These are phyloP conservation scores for Diatrype stigma DNA, from an alignment of 2,329 filamentous ascomycete genomes.

Conservation along the genomic window DNA sequence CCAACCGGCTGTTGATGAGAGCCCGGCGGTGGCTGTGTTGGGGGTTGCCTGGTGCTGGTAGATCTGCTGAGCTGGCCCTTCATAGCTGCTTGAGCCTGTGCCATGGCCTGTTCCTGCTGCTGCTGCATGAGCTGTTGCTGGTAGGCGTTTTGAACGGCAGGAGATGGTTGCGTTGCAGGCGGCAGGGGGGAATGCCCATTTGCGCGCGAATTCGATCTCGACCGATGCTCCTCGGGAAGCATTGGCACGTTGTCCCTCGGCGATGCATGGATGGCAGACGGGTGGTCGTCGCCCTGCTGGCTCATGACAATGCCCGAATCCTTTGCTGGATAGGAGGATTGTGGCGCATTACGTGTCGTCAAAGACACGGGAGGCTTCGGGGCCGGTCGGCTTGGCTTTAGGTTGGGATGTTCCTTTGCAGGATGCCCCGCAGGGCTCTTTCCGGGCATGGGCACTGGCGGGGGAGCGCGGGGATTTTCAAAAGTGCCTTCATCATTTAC, in stretches of 20 bases:
- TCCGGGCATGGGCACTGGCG: slow-evolving; percentile 69
- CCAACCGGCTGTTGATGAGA: slow-evolving; percentile 45
- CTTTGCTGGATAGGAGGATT: slow-evolving; percentile 53
- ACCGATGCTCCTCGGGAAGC: slow-evolving; percentile 60
- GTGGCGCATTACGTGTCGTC: slow-evolving; percentile 53
- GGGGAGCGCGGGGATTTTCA: slow-evolving; percentile 91
- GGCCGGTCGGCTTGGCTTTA: slow-evolving; percentile 79
- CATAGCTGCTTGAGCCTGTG: slow-evolving; percentile 74
- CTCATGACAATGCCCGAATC: slow-evolving; percentile 62
- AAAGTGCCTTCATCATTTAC: slow-evolving; percentile 90
- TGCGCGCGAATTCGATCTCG: slow-evolving; percentile 62
- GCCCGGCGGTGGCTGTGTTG: slow-evolving; percentile 45
- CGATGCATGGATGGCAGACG: slow-evolving; percentile 39
- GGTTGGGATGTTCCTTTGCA: slow-evolving; percentile 49
- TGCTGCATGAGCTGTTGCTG: slow-evolving; percentile 68
- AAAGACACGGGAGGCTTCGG: slow-evolving; percentile 75
- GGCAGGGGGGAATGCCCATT: slow-evolving; percentile 50
- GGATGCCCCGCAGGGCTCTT: slow-evolving; percentile 38
- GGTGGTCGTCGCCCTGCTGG: slow-evolving; percentile 52
- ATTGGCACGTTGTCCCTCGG: slow-evolving; percentile 55
- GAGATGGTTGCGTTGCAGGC: slow-evolving; percentile 37
- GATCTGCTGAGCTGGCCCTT: slow-evolving; percentile 66
- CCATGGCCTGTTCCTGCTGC: slow-evolving; percentile 82
- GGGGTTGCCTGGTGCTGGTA: slow-evolving; percentile 65
- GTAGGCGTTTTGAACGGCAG: slow-evolving; percentile 44